These are phyloP conservation scores for Corylus avellana DNA, from an alignment of 306 rosid species.

Conservation along the genomic window DNA sequence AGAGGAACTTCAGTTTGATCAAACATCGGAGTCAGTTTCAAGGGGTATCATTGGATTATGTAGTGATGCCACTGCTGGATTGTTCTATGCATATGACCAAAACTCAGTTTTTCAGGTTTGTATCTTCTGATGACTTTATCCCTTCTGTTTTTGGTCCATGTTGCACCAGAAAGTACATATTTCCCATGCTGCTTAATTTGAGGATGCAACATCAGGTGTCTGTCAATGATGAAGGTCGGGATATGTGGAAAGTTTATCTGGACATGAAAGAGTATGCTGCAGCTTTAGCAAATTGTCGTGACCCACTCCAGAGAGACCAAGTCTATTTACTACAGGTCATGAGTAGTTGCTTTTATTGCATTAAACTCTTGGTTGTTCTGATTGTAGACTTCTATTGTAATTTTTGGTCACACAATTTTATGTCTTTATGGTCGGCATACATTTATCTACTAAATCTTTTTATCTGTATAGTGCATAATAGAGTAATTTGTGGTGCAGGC, in stretches of 20 bases:
- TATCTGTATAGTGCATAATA: conserved; percentile 26
- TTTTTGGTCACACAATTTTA: background rate
- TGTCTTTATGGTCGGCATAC: background rate
- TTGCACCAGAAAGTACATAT: conserved; percentile 8
- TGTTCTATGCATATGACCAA: conserved; percentile 93
- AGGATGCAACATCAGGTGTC: conserved; percentile 65
- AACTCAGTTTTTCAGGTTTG: conserved; percentile 93
- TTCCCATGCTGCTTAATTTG: conserved; percentile 31
- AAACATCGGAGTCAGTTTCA: conserved; percentile 75
- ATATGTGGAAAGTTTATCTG: conserved; percentile 98
- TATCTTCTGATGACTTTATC: conserved; percentile 26
- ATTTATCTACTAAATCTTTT: background rate
- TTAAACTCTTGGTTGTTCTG: conserved; percentile 15
- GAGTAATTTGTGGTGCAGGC: conserved; percentile 68
- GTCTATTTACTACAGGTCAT: conserved; percentile 83
- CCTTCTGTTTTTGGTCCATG: conserved; percentile 28
- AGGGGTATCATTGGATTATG: conserved; percentile 92
- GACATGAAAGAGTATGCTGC: conserved; percentile 95
- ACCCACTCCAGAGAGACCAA: conserved; percentile 93
- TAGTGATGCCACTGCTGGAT: conserved; percentile 97
- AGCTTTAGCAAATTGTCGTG: conserved; percentile 88
- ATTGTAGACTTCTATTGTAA: conserved; percentile 12
- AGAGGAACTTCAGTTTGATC: conserved; percentile 97
- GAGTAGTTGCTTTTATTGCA: conserved; percentile 19
- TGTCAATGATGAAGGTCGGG: conserved; percentile 90